Base-by-base conservation (phyloP, 2,329 filamentous ascomycete species). In the Fusarium annulatum region DNA sequence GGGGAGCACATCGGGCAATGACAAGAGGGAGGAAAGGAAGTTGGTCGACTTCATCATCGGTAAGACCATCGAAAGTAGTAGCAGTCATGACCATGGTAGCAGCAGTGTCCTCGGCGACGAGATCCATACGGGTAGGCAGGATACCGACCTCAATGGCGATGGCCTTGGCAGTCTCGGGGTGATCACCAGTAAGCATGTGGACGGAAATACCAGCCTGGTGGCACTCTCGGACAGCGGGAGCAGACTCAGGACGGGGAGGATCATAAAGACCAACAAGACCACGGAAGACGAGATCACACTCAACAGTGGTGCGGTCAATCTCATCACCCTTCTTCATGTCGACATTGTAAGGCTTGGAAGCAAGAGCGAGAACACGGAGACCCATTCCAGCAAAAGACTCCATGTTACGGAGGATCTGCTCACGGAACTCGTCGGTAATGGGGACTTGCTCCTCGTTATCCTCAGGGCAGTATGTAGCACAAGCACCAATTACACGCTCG, bases 261-360 rank as follows among this genome's bases (percentile, higher is more conserved):
- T 94, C 92, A 72, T 93, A 93, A 9, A 94, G 86, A 48, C 91
- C 92, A 66, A 93, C 87, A 9, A 94, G 85, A 49, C 92, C 92
- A 49, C 89, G 87, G 81, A 93, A 92, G 49, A 85, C 85, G 30
- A 94, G 86, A 46, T 89, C 85, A 36, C 84, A 84, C 77, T 93
- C 91, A 30, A 93, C 82, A 14, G 83, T 81, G 7, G 85, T 84
- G 15, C 91, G 89, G 19, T 87, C 81, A 51, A 86, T 77, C 12
- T 88, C 83, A 15, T 84, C 81, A 45, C 79, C 80, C 67, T 87
- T 82, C 23, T 82, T 81, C n/a, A 82, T 69, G 19, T 76, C 65
- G 80, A 74, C 81, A 56, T 79, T 80, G 38, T 78, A 77, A 15
- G 86, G 77, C 87, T 87, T 21, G 43, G 73, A 76, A 38, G 91